Base-by-base conservation (phyloP, 805 yeast species). In the Starmerella geochares region DNA sequence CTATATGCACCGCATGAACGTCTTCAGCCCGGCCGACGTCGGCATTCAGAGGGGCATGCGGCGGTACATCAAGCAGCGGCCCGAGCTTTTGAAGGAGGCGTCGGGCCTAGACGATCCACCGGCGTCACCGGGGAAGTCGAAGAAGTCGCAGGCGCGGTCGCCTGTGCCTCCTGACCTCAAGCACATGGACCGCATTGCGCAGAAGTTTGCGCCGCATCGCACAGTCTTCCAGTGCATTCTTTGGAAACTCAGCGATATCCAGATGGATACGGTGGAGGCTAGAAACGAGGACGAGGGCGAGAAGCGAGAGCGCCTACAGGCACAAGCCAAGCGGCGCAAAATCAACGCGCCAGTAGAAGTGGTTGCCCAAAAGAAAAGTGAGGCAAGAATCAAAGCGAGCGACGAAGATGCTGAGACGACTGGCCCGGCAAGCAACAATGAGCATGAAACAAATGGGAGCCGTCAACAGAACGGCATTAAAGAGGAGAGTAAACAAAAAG, bases 1-100 rank as follows among this genome's bases (percentile, higher is more conserved):
- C 61, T 82, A 83, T 1, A 66, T 87, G 40, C 73, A 73, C 23
- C 72, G 84, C 50, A 61, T 76, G 61, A 80, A 88, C 62, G 77
- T 85, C 0, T 86, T 86, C 63, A 81, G 92, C 4, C 68, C 76
- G 4, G 85, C 80, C 17, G 96, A 88, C 65, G 66, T 88, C 42
- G 96, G 96, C 1, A 76, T 88, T 2, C 86, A 88, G 28, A 69
- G 94, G 54, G 96, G 96, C 0, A 76, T 81, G 51, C 75, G 86
- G 0, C 63, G 71, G 25, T 88, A 85, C 64, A 62, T 84, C 70
- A 71, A 40, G 17, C 56, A 52, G 8, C 58, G 65, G 10, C 64
- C 63, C 7, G 50, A 56, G 44, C 52, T 80, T 13, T 57, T 75
- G 8, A 59, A 67, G 33, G 72, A 73, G 42, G 62, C 78, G 5